Evolutionary conservation across 108 stramenopile species (phyloP), one percentile per base, ranked within the genome.

Genomic region (Asterionellopsis glacialis): DNA sequence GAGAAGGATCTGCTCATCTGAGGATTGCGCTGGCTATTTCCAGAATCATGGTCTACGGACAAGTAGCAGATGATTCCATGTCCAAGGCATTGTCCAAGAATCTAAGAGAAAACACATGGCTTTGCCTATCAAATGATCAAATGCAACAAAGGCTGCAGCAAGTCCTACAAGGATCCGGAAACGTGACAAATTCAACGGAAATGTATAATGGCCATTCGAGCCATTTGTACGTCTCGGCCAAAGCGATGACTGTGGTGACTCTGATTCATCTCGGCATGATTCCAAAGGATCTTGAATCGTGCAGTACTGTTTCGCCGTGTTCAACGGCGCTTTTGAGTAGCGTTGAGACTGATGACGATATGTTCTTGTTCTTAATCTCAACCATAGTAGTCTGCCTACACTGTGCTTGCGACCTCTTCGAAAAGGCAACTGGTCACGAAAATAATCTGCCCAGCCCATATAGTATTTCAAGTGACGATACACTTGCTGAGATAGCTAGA

Each of bases 161-260:
- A 33, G 33, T 33, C 7, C 7, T 33, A 33, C 33, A n/a, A n/a
- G n/a, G 33, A 7, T 33, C 33, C 33, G 7, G 33, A 2, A 33
- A 33, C 33, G 33, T 5, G 7, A 5, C 33, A 33, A 7, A 2
- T 33, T 7, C 33, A 33, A 33, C 7, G 2, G 41, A 54, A 21
- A 1, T 45, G 40, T 56, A 25, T 25, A 22, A 16, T 1, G 44
- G 52, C 9, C 55, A 70, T 50, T 43, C 61, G 14, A 55, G 51
- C 7, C 33, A 42, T 6, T 52, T 74, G 49, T 54, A 59, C 40
- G 62, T 55, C 23, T 48, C 52, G 0, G 66, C 61, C 41, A 74
- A 68, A 59, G 41, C 63, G 7, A 74, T 74, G 73, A 57, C 66
- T 38, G 45, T 57, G 41, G 12, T 64, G n/a, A 52, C 54, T 2